Evolutionary conservation across 768 basidiomycete species (phyloP).

Genomic region (Mycena epipterygia): DNA sequence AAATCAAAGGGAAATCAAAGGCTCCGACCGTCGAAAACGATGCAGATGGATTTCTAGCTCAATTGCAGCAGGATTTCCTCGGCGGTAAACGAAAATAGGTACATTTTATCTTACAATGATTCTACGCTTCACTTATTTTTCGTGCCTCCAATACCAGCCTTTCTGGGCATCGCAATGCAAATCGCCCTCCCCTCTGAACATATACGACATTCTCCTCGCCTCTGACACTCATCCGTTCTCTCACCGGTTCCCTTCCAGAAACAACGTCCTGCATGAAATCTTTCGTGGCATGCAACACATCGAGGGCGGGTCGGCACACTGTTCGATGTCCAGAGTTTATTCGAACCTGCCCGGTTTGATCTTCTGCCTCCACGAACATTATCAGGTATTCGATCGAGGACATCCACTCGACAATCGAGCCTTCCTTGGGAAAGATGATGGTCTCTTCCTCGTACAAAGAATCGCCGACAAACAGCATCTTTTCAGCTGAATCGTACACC

Average conservation of each 20-base stretch:
- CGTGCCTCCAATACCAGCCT: constrained; percentile 57
- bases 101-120: constrained; percentile 55
- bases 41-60: constrained; percentile 77
- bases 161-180: constrained; percentile 64
- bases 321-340: constrained; percentile 69
- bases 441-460: constrained; percentile 67
- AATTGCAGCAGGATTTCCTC: constrained; percentile 74
- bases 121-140: constrained; percentile 14
- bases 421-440: constrained; percentile 69
- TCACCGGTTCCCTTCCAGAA: constrained; percentile 53
- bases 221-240: constrained; percentile 44
- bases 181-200: constrained; percentile 55
- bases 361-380: constrained; percentile 51
- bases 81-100: constrained; percentile 46
- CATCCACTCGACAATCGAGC: constrained; percentile 67
- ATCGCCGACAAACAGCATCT: constrained; percentile 71
- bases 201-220: constrained; percentile 43
- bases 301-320: constrained; percentile 57
- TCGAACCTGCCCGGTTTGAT: constrained; percentile 43
- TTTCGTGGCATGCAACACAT: constrained; percentile 57
- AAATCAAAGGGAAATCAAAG: constrained; percentile 43
- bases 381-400: constrained; percentile 58
- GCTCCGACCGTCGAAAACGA: constrained; percentile 42
- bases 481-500: constrained; percentile 62
- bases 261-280: constrained; percentile 65